A percentile compares a stretch with the other conserved stretches of the same genome.
These are phyloP conservation scores for Ascochyta koolunga DNA, from an alignment of 2,329 filamentous ascomycete species.

Conservation along the genomic window DNA sequence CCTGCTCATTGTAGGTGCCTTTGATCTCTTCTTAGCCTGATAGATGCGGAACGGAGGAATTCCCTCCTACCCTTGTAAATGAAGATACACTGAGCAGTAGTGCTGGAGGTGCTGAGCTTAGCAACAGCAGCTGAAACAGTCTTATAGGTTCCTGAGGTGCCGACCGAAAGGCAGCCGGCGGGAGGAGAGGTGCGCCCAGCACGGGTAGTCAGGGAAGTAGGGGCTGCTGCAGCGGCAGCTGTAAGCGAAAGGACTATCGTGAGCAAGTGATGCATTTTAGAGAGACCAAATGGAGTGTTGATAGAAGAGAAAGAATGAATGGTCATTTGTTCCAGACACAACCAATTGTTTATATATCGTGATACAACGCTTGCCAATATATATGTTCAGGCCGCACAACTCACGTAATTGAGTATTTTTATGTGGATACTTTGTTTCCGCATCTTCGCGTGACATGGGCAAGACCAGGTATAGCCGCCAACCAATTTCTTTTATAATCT, in stretches of 20 bases:
- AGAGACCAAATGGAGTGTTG: background rate
- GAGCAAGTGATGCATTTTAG: slow-evolving; percentile 25
- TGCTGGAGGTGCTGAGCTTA: slow-evolving; percentile 60
- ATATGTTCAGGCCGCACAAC: background rate
- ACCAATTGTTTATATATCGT: slow-evolving; percentile 3
- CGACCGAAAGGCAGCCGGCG: slow-evolving; percentile 59
- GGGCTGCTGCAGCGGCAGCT: slow-evolving; percentile 29
- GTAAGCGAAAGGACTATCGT: slow-evolving; percentile 29
- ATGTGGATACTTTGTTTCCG: slow-evolving; percentile 9
- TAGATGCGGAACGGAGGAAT: background rate
- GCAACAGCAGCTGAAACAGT: slow-evolving; percentile 64
- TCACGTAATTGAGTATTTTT: background rate
- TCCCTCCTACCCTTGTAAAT: slow-evolving; percentile 54
- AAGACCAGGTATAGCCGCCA: no score
- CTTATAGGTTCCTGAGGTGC: slow-evolving; percentile 51
- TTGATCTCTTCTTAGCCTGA: background rate
- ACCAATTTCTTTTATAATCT: no score
- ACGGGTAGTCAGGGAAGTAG: slow-evolving; percentile 24
- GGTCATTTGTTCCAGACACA: background rate
- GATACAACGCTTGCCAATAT: background rate
- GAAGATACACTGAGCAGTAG: slow-evolving; percentile 64
- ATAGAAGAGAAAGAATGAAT: no score
- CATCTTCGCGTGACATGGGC: no score
- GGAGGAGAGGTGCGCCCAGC: slow-evolving; percentile 54
- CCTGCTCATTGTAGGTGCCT: slow-evolving; percentile 66